Evolutionary conservation across 768 basidiomycete species (phyloP).

Genomic region (Boletus vinaceobasis): DNA sequence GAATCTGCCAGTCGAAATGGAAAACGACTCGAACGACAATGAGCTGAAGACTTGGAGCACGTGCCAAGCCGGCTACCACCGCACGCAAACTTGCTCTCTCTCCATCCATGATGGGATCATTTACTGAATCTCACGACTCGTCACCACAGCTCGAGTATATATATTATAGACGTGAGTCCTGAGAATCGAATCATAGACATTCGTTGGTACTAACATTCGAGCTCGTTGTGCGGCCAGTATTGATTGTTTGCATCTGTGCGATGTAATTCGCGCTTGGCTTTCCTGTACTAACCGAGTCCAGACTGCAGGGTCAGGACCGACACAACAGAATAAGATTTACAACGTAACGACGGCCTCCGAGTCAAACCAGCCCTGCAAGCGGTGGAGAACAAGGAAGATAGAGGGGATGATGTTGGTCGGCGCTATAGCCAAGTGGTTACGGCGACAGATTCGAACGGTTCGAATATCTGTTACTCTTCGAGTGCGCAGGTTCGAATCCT

Average conservation of each 20-base stretch:
- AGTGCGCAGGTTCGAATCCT: constrained; percentile 70
- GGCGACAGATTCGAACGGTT: constrained; percentile 65
- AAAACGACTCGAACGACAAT: neutral
- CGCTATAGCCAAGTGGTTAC: constrained; percentile 77
- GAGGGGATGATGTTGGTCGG: constrained; percentile 1
- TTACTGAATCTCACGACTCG: too few relatives aligned
- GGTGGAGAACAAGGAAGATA: neutral
- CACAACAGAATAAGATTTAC: neutral
- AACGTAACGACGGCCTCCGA: neutral
- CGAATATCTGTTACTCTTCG: constrained; percentile 57
- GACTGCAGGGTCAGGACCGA: neutral
- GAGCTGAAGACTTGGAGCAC: neutral
- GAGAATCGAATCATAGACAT: too few relatives aligned
- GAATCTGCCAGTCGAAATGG: neutral
- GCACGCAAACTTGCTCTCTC: too few relatives aligned
- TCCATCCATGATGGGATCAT: too few relatives aligned
- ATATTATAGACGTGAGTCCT: too few relatives aligned
- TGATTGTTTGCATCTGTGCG: too few relatives aligned
- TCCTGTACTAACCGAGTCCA: neutral
- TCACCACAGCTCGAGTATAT: too few relatives aligned
- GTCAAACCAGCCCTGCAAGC: too few relatives aligned
- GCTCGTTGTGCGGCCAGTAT: too few relatives aligned
- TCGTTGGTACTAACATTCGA: too few relatives aligned
- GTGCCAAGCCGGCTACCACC: constrained; percentile 17
- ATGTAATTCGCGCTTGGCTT: too few relatives aligned